phyloP scores from a whole-genome alignment of 2,329 filamentous ascomycete genomes.

The Claviceps purpurea region DNA sequence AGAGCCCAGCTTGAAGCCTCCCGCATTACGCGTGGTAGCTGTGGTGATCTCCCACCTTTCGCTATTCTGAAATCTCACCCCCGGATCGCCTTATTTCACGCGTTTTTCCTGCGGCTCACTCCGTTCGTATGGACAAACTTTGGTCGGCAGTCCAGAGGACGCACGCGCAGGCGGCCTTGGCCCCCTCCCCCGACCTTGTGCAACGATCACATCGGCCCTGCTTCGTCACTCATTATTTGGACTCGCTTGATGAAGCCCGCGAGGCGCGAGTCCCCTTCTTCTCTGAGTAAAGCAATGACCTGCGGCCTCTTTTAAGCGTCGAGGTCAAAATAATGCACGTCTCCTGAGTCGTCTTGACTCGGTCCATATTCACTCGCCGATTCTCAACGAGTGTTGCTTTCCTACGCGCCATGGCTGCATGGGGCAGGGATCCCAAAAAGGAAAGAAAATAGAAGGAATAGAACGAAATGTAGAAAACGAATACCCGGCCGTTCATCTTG shows the following conservation, averaged over 20 bases:
- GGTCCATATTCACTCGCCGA: background rate
- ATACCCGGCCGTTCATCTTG: background rate
- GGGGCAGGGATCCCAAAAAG: background rate
- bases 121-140: too few species aligned
- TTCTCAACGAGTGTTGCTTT: background rate
- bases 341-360: background rate
- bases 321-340: background rate
- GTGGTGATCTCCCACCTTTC: background rate
- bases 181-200: constrained; percentile 2
- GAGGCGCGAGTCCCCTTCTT: background rate
- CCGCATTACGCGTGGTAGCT: background rate
- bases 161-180: background rate
- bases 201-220: constrained; percentile 6
- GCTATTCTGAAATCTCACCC: background rate
- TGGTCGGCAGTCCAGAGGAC: background rate
- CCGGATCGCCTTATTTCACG: background rate
- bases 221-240: background rate
- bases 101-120: background rate
- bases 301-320: background rate
- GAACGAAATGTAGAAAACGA: background rate
- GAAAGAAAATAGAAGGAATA: background rate
- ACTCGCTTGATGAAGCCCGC: constrained; percentile 6
- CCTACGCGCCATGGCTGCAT: background rate
- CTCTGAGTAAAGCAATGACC: background rate
- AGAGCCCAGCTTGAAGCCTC: background rate